phyloP scores from a whole-genome alignment of 768 basidiomycete species.

The Leccinum pellstonianum region DNA sequence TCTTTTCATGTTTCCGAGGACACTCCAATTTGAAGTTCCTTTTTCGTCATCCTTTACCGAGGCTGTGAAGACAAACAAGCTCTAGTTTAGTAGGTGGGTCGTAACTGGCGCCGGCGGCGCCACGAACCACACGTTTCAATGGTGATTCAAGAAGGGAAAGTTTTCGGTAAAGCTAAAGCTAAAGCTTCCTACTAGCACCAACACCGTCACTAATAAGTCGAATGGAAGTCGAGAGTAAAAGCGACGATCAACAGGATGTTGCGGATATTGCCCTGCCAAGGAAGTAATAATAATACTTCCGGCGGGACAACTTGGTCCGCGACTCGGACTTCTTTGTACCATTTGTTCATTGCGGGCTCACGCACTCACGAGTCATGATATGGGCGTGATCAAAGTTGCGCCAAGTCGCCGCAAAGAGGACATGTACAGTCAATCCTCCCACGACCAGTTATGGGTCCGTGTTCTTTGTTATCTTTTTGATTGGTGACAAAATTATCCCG shows the following conservation, averaged over 20 bases:
- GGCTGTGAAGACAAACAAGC: not conserved
- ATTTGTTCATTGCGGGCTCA: not conserved
- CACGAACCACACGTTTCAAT: no score
- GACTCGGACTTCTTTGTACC: not conserved
- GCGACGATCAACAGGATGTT: not conserved
- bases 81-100: no score
- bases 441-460: slow-evolving; percentile 21
- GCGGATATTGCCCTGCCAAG: not conserved
- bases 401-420: slow-evolving; percentile 10
- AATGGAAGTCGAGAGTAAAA: not conserved
- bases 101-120: not conserved
- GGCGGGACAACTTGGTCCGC: not conserved
- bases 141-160: not conserved
- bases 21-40: not conserved
- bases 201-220: not conserved
- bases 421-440: slow-evolving; percentile 13
- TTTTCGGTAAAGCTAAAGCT: not conserved
- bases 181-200: not conserved
- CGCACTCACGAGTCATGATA: slow-evolving; percentile 7
- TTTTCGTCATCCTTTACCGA: not conserved
- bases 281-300: not conserved
- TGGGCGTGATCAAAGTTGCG: slow-evolving; percentile 2
- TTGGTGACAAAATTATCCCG: slow-evolving; percentile 19
- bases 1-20: not conserved
- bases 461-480: slow-evolving; percentile 15